Base-by-base conservation (phyloP, 2,329 filamentous ascomycete genomes). In the Bisporella sp. region DNA sequence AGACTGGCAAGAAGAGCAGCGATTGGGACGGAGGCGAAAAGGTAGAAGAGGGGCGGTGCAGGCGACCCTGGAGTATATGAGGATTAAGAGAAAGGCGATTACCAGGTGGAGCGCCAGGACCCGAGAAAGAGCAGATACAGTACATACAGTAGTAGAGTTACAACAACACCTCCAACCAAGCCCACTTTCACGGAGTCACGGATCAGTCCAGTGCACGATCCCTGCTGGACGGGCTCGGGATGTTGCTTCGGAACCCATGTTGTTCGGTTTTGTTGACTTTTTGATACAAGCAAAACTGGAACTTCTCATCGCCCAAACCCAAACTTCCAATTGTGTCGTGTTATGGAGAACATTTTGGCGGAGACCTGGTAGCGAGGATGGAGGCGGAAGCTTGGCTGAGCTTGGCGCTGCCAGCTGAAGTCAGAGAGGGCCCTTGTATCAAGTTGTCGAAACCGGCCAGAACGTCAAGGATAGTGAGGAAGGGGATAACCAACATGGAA, bases 31-130 rank as follows among this genome's bases (percentile, higher is more conserved):
- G 70, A 68, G 72, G 68, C 67, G 62, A 66, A 66, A 65, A 68
- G 64, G 61, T 61, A 53, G 57, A 60, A 61, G 70, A 72, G 69
- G 71, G 72, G 70, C 71, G 69, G 71, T 71, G 73, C 72, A 72
- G 70, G 59, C 66, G 71, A 67, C 69, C 69, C 65, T 65, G 69
- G 70, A 69, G 72, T 63, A 76, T 76, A 76, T 75, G 70, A 75
- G 70, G 73, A 68, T 68, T 57, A 60, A 52, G 39, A 62, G 63
- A 64, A 64, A 64, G 46, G 49, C 33, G 13, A 44, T 37, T 41
- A 46, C 40, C 35, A 4, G 35, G 35, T 9, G 8, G 35, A 9
- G 21, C 21, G 21, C 21, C 21, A 21, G 21, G 21, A 21, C 21
- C 21, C 21, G 21, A 21, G 21, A 3, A 21, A 21, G 21, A 21